Evolutionary conservation across 192 early-diverging fungal genomes (phyloP).

Genomic region (Geosiphon pyriformis): DNA sequence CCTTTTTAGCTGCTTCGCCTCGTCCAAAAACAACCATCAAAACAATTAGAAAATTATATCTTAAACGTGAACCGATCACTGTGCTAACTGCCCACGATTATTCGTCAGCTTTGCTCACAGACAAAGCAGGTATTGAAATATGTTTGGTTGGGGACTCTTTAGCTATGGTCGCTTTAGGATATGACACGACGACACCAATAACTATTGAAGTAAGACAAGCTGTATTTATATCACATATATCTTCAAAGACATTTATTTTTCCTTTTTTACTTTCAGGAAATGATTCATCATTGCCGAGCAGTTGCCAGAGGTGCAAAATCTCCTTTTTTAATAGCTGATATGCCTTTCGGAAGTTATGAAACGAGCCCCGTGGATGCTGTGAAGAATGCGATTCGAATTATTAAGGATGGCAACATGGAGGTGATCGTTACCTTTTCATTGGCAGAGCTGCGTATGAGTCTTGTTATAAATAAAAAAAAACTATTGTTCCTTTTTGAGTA

Average conservation of each 20-base stretch:
- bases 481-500: background rate
- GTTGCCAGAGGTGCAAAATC: conserved; percentile 74
- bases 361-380: conserved; percentile 66
- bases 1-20: no score
- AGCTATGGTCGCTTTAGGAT: conserved; percentile 95
- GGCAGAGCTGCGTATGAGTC: no score
- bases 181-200: conserved; percentile 75
- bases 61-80: conserved; percentile 69
- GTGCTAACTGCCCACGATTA: conserved; percentile 98
- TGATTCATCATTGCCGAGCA: conserved; percentile 92
- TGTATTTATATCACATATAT: background rate
- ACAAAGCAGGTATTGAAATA: conserved; percentile 81
- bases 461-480: no score
- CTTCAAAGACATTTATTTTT: conserved; percentile 2
- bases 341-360: conserved; percentile 95
- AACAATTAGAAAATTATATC: conserved; percentile 73
- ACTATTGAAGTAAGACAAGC: conserved; percentile 71
- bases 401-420: conserved; percentile 88
- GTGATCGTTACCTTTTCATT: no score
- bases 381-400: conserved; percentile 68
- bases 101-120: conserved; percentile 78
- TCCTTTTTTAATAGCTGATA: conserved; percentile 81
- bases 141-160: conserved; percentile 91
- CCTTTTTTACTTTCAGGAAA: conserved; percentile 53
- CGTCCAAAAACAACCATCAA: conserved; percentile 81